phyloP scores from a whole-genome alignment of 164 flowering plant genomes.

The Hamamelis virginiana region DNA sequence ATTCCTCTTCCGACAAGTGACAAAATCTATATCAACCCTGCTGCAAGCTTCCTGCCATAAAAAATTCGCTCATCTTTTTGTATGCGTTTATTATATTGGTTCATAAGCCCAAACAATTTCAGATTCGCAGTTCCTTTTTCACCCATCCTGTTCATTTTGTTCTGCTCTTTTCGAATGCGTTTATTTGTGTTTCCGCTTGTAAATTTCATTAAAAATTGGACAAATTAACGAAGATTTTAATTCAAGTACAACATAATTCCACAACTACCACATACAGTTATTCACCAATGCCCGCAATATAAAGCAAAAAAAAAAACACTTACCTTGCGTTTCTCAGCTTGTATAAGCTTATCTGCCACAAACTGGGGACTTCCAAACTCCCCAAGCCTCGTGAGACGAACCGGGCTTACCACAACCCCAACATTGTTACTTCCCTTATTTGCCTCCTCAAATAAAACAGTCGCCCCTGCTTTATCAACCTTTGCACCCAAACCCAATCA shows the following conservation, averaged over 20 bases:
- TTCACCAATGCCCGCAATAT: not conserved
- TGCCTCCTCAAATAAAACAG: slow-evolving; percentile 73
- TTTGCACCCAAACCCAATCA: slow-evolving; percentile 12
- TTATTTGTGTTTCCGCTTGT: too few relatives aligned
- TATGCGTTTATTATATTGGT: too few relatives aligned
- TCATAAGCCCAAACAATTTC: too few relatives aligned
- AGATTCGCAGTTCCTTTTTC: too few relatives aligned
- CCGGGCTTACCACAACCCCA: slow-evolving; percentile 85
- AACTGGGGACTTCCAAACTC: slow-evolving; percentile 84
- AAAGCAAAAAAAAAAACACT: not conserved
- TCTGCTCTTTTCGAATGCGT: too few relatives aligned
- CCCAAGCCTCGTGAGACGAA: slow-evolving; percentile 57
- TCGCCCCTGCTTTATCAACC: slow-evolving; percentile 97
- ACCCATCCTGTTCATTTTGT: too few relatives aligned
- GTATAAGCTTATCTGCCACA: slow-evolving; percentile 88
- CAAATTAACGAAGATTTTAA: not conserved
- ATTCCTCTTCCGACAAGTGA: too few relatives aligned
- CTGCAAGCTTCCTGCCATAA: too few relatives aligned
- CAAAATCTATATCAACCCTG: too few relatives aligned
- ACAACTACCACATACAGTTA: not conserved
- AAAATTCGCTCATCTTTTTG: too few relatives aligned
- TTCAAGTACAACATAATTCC: not conserved
- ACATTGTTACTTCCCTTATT: slow-evolving; percentile 65
- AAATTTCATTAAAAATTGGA: too few relatives aligned
- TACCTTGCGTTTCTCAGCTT: slow-evolving; percentile 92